Evolutionary conservation across 768 basidiomycete species (phyloP).

Genomic region (Rhizopogon rudus): DNA sequence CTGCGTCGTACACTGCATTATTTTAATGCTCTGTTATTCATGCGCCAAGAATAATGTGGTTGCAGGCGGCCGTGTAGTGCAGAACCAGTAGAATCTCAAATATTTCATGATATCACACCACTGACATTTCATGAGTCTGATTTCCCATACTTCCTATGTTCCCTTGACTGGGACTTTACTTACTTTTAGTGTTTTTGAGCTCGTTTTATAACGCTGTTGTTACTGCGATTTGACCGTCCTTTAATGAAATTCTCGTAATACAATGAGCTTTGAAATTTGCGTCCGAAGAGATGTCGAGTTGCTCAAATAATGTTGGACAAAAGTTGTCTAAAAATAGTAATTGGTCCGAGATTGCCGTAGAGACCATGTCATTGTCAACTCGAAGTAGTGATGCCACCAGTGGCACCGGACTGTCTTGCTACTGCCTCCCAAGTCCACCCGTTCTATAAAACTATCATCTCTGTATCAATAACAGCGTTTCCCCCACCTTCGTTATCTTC

Average conservation of each 20-base stretch:
- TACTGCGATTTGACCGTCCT: not conserved
- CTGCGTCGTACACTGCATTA: too few relatives aligned
- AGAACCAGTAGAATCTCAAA: too few relatives aligned
- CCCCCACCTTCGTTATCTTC: slow-evolving; percentile 1
- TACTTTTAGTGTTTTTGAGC: not conserved
- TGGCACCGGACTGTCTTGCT: not conserved
- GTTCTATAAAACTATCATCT: slow-evolving; percentile 7
- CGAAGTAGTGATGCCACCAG: not conserved
- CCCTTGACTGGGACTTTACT: not conserved
- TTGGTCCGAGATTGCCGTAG: slow-evolving; percentile 6
- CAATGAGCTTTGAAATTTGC: not conserved
- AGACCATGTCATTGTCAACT: not conserved
- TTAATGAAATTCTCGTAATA: too few relatives aligned
- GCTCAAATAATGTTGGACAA: not conserved
- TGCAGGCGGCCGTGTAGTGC: too few relatives aligned
- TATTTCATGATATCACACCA: too few relatives aligned
- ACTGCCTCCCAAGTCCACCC: not conserved
- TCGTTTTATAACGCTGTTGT: not conserved
- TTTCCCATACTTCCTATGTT: too few relatives aligned
- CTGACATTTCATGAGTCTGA: too few relatives aligned
- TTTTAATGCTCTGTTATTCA: too few relatives aligned
- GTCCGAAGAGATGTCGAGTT: not conserved
- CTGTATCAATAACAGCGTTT: slow-evolving; percentile 9
- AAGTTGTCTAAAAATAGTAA: slow-evolving; percentile 1
- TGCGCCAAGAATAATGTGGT: too few relatives aligned